Evolutionary conservation across 1,284 basidiomycete species (phyloP).

Genomic region (Irpex sp.): DNA sequence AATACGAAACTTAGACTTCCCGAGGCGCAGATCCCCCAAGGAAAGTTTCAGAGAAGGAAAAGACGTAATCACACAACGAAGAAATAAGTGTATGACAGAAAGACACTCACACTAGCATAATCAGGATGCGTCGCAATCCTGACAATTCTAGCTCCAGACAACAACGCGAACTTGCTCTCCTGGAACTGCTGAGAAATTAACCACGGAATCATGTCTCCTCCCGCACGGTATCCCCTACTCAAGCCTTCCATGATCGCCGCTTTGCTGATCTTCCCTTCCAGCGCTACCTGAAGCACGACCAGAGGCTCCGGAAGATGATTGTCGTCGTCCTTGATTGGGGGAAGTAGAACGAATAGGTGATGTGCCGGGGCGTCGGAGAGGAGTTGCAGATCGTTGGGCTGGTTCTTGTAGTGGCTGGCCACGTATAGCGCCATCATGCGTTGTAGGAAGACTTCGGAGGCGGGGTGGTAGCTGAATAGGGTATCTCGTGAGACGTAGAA

Average conservation of each 20-base stretch:
- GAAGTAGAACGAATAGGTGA: conserved; percentile 92
- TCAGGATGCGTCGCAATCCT: conserved; percentile 97
- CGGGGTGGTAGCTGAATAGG: conserved; percentile 95
- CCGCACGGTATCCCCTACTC: conserved; percentile 72
- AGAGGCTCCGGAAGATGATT: conserved; percentile 87
- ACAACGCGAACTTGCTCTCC: conserved; percentile 88
- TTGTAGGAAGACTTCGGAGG: conserved; percentile 94
- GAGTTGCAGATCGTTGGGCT: conserved; percentile 96
- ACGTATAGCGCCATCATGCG: conserved; percentile 99
- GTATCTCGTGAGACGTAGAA: conserved; percentile 97
- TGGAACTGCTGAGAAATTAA: conserved; percentile 94
- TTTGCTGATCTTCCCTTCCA: conserved; percentile 92
- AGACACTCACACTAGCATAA: conserved; percentile 68
- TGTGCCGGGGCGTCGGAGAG: conserved; percentile 97
- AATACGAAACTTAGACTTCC: background rate
- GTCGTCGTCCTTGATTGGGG: conserved; percentile 85
- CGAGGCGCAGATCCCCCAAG: background rate
- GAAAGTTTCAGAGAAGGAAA: conserved; percentile 3
- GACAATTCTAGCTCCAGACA: conserved; percentile 91
- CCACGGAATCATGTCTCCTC: conserved; percentile 99
- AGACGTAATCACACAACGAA: background rate
- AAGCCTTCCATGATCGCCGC: conserved; percentile 85
- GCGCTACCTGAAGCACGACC: conserved; percentile 91
- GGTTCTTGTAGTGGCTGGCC: conserved; percentile 98
- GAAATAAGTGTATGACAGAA: background rate